These are phyloP conservation scores for Yamadazyma triangularis DNA, from an alignment of 1,139 yeast species.

Conservation along the genomic window DNA sequence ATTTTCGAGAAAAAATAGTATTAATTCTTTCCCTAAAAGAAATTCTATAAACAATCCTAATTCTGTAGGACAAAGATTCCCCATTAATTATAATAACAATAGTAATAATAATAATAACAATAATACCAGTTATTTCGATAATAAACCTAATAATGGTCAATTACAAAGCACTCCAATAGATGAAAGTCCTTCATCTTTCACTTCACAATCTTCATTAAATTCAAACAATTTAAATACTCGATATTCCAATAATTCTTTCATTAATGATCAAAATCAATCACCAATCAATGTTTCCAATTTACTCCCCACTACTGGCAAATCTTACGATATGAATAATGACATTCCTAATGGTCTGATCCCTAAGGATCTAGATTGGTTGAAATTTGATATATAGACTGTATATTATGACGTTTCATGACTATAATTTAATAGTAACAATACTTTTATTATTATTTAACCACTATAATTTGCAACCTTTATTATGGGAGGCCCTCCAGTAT, in stretches of 20 bases:
- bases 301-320: too few relatives aligned
- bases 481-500: too few relatives aligned
- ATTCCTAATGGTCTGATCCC: too few relatives aligned
- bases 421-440: too few relatives aligned
- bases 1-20: conserved; percentile 9
- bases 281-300: conserved; percentile 7
- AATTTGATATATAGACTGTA: conserved; percentile 35
- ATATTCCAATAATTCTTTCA: conserved; percentile 3
- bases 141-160: conserved; percentile 5
- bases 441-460: too few relatives aligned
- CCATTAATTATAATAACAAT: neutral
- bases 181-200: conserved; percentile 22
- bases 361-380: conserved; percentile 43
- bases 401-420: conserved; percentile 4
- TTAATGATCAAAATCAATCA: conserved; percentile 9
- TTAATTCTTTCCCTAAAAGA: conserved; percentile 14
- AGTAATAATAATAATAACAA: conserved; percentile 14
- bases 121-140: conserved; percentile 30
- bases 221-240: too few relatives aligned
- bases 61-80: conserved; percentile 4
- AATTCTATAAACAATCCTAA: conserved; percentile 13
- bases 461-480: too few relatives aligned
- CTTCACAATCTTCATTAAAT: conserved; percentile 17
- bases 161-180: conserved; percentile 4
- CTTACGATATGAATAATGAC: too few relatives aligned